Evolutionary conservation across 2,329 filamentous ascomycete species (phyloP).

Genomic region (Colletotrichum karsti): DNA sequence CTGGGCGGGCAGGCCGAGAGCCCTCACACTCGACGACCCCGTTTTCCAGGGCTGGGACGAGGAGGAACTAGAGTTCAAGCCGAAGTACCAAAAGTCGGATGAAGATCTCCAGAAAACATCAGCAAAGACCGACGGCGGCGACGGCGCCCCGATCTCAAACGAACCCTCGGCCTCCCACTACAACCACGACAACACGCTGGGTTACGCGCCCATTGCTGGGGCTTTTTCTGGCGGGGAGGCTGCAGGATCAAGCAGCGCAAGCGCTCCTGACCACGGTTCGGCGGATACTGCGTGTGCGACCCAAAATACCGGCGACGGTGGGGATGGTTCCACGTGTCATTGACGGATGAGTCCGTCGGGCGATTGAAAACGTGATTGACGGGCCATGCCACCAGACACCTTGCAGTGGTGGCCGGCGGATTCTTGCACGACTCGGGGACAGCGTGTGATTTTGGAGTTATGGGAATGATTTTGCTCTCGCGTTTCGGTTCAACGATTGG

Average conservation of each 20-base stretch:
- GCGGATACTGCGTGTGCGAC: too few relatives aligned
- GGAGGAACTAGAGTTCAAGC: background rate
- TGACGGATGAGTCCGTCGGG: too few relatives aligned
- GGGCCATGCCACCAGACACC: too few relatives aligned
- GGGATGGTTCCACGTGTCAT: background rate
- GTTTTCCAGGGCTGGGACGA: conserved; percentile 2
- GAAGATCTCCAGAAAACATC: background rate
- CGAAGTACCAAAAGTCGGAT: background rate
- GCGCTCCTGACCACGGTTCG: too few relatives aligned
- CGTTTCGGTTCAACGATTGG: too few relatives aligned
- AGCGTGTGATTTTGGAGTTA: too few relatives aligned
- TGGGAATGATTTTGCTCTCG: too few relatives aligned
- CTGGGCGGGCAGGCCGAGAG: background rate
- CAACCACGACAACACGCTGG: background rate
- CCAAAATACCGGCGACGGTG: too few relatives aligned
- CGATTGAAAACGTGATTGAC: too few relatives aligned
- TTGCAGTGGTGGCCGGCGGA: too few relatives aligned
- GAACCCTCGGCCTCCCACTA: background rate
- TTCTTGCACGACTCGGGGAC: too few relatives aligned
- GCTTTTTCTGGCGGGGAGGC: background rate
- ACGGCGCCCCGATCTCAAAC: background rate
- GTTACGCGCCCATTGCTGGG: background rate
- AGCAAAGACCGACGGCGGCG: background rate
- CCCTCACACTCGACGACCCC: background rate
- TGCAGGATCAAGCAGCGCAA: background rate